Conservation (phyloP, 441 rosid genomes). For the Adansonia gregorii region DNA sequence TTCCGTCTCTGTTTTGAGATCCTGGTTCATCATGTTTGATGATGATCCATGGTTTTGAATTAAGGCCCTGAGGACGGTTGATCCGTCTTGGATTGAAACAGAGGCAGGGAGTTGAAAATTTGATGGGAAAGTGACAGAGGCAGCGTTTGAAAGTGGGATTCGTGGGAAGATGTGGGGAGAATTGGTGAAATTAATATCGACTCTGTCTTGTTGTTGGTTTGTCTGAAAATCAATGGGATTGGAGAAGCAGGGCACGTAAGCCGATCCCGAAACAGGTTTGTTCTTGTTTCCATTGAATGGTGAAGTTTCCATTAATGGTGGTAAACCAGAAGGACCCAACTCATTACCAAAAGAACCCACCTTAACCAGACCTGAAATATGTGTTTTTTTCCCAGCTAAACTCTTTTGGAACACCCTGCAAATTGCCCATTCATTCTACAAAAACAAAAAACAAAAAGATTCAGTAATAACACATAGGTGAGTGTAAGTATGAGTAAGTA, state of each 20-base stretch:
- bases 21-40: constrained; percentile 33
- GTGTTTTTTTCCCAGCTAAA: constrained; percentile 68
- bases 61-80: constrained; percentile 47
- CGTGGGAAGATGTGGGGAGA: constrained; percentile 40
- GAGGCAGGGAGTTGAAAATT: constrained; percentile 42
- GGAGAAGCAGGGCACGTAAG: constrained; percentile 99
- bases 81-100: constrained; percentile 44
- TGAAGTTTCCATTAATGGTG: constrained; percentile 67
- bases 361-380: constrained; percentile 53
- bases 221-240: constrained; percentile 41
- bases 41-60: constrained; percentile 44
- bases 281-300: constrained; percentile 38
- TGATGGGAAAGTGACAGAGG: constrained; percentile 35
- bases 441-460: constrained; percentile 10
- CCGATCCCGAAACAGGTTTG: constrained; percentile 40
- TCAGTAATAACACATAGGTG: constrained; percentile 13
- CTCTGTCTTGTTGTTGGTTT: constrained; percentile 36
- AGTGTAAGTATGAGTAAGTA: too few relatives aligned
- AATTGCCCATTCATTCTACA: constrained; percentile 92
- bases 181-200: constrained; percentile 36
- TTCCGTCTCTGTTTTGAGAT: constrained; percentile 52
- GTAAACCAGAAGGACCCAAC: constrained; percentile 47
- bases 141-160: constrained; percentile 38
- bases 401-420: constrained; percentile 83
- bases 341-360: constrained; percentile 50